These are phyloP conservation scores for Candida peoriensis DNA, from an alignment of 805 yeast species.

Conservation along the genomic window DNA sequence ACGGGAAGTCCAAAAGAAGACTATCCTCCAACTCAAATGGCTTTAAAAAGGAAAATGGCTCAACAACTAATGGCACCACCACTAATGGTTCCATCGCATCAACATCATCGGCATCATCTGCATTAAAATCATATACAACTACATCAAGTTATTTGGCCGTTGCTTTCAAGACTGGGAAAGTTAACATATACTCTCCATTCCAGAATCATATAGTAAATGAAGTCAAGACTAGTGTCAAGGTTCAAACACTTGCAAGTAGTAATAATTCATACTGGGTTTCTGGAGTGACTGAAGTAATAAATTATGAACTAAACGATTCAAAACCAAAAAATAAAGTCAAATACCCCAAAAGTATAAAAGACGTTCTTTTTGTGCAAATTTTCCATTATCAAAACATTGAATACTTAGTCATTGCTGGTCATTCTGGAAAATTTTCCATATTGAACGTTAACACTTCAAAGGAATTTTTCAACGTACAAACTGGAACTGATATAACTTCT, in stretches of 20 bases:
- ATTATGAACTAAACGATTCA: neutral
- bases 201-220: conserved; percentile 34
- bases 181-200: conserved; percentile 40
- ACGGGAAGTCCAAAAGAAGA: conserved; percentile 25
- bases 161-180: conserved; percentile 31
- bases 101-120: too few relatives aligned
- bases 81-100: too few relatives aligned
- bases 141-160: conserved; percentile 26
- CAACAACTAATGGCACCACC: conserved; percentile 18
- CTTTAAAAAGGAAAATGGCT: conserved; percentile 3
- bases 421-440: neutral
- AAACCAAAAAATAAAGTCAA: conserved; percentile 1
- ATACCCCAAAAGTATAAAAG: neutral
- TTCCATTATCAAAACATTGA: neutral
- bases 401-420: conserved; percentile 1
- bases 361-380: neutral
- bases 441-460: neutral
- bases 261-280: neutral
- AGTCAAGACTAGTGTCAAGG: conserved; percentile 23
- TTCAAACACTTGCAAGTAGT: neutral
- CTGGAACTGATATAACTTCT: neutral
- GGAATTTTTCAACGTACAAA: neutral
- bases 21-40: conserved; percentile 6
- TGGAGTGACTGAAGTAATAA: neutral
- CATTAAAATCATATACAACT: too few relatives aligned